A percentile compares a stretch with the other conserved stretches of the same genome.
Evolutionary conservation across 306 rosid species (phyloP).

Genomic region (Macrotyloma uniflorum): DNA sequence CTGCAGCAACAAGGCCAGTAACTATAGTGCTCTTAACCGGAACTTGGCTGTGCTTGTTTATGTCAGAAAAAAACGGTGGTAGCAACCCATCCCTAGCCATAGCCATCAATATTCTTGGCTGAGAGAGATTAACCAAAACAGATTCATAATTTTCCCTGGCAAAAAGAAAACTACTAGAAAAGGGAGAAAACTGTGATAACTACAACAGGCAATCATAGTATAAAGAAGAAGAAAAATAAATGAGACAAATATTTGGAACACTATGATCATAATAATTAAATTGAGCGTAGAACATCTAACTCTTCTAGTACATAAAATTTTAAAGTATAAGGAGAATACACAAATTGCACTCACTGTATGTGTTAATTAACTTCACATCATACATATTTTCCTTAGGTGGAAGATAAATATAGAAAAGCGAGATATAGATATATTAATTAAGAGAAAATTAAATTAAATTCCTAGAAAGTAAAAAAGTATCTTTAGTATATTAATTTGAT

Average conservation of each 20-base stretch:
- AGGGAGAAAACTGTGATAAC: neutral
- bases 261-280: no score
- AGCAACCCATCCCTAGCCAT: conserved; percentile 60
- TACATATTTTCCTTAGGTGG: no score
- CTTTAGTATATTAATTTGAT: no score
- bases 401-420: no score
- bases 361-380: no score
- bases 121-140: conserved; percentile 25
- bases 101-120: conserved; percentile 60
- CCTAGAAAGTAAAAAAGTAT: no score
- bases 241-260: neutral
- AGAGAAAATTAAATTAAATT: no score
- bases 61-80: conserved; percentile 52
- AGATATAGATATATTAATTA: no score
- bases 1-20: conserved; percentile 76
- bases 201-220: neutral
- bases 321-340: no score
- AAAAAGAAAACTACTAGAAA: neutral
- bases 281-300: no score
- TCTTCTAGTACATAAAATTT: no score
- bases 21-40: conserved; percentile 58
- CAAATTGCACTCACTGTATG: no score
- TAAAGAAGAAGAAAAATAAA: neutral
- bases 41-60: conserved; percentile 44
- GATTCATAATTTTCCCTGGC: neutral